Conservation (phyloP, 306 rosid species). For the Carpinus fangiana region DNA sequence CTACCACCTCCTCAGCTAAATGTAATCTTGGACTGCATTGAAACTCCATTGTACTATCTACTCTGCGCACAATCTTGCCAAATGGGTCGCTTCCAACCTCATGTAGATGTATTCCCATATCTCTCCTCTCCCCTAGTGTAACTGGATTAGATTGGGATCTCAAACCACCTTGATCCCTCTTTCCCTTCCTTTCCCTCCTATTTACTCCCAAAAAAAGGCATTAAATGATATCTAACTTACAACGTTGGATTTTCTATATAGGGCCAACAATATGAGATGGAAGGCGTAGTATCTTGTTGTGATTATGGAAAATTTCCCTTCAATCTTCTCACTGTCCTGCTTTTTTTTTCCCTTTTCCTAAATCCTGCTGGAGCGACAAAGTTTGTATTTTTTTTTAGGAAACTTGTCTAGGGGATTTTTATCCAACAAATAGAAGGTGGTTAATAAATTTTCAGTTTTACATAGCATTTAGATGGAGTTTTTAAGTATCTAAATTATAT, state of each 20-base stretch:
- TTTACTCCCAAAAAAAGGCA: no score
- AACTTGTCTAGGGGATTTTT: background rate
- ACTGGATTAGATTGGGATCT: no score
- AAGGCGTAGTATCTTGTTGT: background rate
- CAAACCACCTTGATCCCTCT: no score
- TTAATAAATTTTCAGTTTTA: background rate
- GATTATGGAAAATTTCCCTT: background rate
- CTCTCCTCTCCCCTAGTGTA: no score
- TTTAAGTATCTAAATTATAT: background rate
- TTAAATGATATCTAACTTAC: no score
- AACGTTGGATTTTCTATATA: background rate
- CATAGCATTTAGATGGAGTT: background rate
- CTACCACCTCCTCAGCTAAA: no score
- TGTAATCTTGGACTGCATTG: no score
- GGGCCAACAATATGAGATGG: background rate
- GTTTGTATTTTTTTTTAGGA: background rate
- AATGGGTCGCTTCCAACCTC: no score
- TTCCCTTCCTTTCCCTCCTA: no score
- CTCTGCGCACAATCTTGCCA: no score
- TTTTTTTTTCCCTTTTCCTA: background rate
- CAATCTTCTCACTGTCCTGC: background rate
- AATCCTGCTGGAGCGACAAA: background rate
- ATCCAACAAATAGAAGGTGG: background rate
- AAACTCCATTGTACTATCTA: no score
- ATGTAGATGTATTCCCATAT: no score